Percentiles rank a stretch among this genome's conserved stretches.
phyloP scores from a whole-genome alignment of 257 asterid genomes.

The Penstemon davidsonii region DNA sequence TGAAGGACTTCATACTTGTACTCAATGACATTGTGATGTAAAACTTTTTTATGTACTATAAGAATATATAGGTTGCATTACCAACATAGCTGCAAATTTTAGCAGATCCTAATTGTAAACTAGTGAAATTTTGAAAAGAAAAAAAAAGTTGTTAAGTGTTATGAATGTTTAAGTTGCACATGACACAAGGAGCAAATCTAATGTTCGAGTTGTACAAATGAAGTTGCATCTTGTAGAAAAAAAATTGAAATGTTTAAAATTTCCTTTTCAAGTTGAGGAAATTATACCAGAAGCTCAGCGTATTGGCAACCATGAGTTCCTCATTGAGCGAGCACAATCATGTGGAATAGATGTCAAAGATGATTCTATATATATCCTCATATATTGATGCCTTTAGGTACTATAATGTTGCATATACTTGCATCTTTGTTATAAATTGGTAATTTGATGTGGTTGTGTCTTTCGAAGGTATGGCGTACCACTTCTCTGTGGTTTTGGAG shows the following conservation, averaged over 20 bases:
- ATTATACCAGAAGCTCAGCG: slow-evolving; percentile 97
- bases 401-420: too few species aligned
- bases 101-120: background rate
- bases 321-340: slow-evolving; percentile 65
- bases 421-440: too few species aligned
- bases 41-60: background rate
- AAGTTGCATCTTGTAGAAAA: background rate
- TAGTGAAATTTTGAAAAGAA: background rate
- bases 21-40: background rate
- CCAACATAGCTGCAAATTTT: too few species aligned
- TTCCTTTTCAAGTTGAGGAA: slow-evolving; percentile 62
- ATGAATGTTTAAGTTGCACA: background rate
- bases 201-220: background rate
- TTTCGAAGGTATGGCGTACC: slow-evolving; percentile 52
- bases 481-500: slow-evolving; percentile 64
- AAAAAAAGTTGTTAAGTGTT: background rate
- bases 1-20: background rate
- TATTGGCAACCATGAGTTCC: slow-evolving; percentile 60
- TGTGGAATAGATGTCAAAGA: slow-evolving; percentile 69
- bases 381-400: slow-evolving; percentile 88
- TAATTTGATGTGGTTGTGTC: background rate
- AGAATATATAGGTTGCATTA: too few species aligned
- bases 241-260: background rate
- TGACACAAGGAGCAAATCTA: background rate
- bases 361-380: slow-evolving; percentile 50